Percentiles rank a stretch among this genome's conserved stretches.
Evolutionary conservation across 371 early-diverging fungal genomes (phyloP).

Genomic region (Chytridium lagenaria): DNA sequence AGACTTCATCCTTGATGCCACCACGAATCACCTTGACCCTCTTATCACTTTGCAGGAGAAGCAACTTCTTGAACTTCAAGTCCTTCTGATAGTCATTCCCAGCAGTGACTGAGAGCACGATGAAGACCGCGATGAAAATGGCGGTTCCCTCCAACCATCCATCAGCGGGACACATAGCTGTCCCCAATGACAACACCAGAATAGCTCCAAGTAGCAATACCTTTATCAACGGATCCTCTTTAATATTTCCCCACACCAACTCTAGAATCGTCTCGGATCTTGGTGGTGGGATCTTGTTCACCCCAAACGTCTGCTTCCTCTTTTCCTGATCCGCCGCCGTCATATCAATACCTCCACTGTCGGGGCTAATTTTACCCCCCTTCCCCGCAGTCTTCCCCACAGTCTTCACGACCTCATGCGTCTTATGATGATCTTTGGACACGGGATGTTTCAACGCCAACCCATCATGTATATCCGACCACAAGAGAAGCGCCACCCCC

Average conservation of each 20-base stretch:
- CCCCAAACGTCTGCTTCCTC: conserved; percentile 68
- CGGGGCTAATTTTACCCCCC: conserved; percentile 1
- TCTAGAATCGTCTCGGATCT: conserved; percentile 68
- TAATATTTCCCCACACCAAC: conserved; percentile 68
- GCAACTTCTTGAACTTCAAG: conserved; percentile 81
- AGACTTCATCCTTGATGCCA: conserved; percentile 52
- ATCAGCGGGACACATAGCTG: conserved; percentile 60
- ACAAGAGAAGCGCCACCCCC: conserved; percentile 44
- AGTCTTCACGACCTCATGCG: neutral
- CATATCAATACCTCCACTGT: conserved; percentile 52
- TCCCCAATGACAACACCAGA: conserved; percentile 75
- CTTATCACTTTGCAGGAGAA: conserved; percentile 56
- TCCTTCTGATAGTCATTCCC: conserved; percentile 97
- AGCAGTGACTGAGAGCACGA: conserved; percentile 91
- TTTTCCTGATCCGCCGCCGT: conserved; percentile 44
- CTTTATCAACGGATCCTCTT: conserved; percentile 57
- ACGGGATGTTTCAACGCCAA: conserved; percentile 28
- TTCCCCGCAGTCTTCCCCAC: conserved; percentile 1
- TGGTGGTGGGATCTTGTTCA: conserved; percentile 72
- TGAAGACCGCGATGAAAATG: conserved; percentile 87
- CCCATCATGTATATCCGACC: conserved; percentile 44
- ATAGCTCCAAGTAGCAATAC: conserved; percentile 79
- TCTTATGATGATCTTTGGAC: neutral
- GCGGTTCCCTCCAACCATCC: conserved; percentile 89
- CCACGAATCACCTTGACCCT: conserved; percentile 66